Base-by-base conservation (phyloP, 305 asterid species). In the Salvia sclarea region DNA sequence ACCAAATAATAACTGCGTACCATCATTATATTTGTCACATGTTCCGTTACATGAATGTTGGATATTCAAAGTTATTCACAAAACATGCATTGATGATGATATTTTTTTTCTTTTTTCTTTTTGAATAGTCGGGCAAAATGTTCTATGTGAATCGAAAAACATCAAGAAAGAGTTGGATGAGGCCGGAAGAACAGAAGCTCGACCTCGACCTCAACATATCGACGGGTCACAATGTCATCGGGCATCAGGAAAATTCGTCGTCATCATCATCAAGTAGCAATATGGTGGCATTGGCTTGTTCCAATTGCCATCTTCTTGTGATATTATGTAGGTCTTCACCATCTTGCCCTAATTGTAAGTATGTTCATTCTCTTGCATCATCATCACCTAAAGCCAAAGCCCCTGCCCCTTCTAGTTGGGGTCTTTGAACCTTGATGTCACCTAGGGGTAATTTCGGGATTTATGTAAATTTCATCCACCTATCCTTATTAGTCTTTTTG, bases 271-370 rank as follows among this genome's bases (percentile, higher is more conserved):
- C 48, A 38, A 25, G 45, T 40, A 52, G 54, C 57, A 74, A 69
- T 50, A 84, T 82, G 90, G 79, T 82, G 55, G 90, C 90, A 37
- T 76, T 84, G 71, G 82, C 85, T 44, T 84, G 90, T 62, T 80
- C 87, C 10, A 84, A 82, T 67, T 84, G 90, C 56, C 90, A 84
- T 78, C 87, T 84, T 43, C 80, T 84, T n/a, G 87, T 84, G 7
- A 82, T 84, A 61, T 76, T 84, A 16, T 68, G 84, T 66, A 73
- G 75, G 68, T 61, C 87, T 5, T 82, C 84, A 40, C 90, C 87
- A 9, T 74, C 72, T 63, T 84, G 90, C 49, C 90, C 90, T 14
- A 84, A 84, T 53, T 84, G 87, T 81, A 84, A 84, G 78, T 82
- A 75, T 75, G 81, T 80, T 35, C 90, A 82, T 74, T 78, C 81